Evolutionary conservation across 2,329 filamentous ascomycete species (phyloP), one percentile per base, ranked within the genome.

Genomic region (Amesomyces nigricolor): DNA sequence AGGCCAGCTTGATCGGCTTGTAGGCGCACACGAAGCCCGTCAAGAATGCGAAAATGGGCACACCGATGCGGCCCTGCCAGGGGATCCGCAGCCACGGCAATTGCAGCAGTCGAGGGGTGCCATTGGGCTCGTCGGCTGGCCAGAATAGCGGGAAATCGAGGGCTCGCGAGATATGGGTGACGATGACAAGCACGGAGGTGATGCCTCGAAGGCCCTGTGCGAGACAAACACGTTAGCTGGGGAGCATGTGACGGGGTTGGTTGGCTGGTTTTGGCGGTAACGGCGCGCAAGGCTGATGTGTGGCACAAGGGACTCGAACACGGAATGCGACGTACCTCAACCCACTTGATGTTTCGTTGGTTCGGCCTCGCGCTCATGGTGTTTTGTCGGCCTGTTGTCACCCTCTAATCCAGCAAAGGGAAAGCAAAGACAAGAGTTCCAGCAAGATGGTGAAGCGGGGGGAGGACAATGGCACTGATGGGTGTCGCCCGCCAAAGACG

Each of bases 21-120:
- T 80, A 70, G 29, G 77, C 77, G 64, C 77, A 80, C 19, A 81
- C 78, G 59, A 79, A 80, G 55, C 78, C 78, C 1, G 78, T 80
- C 51, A 81, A 67, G 60, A 81, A 78, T 49, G 77, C 76, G 61
- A 81, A 81, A 65, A 80, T 78, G 56, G 77, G 78, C 35, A 81
- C 78, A 43, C 77, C 78, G 30, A 79, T 73, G 19, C 77, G 73
- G 44, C 78, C 78, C 64, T 80, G 77, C 69, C 72, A 77, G 30
- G 76, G 75, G n/a, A 80, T 70, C n/a, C 78, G 77, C n/a, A 80
- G 64, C 58, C 79, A 72, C 4, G 78, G 77, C 49, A 73, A 68
- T 63, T 81, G 78, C 35, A 79, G 69, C 29, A 79, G 55, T 52
- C 75, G 71, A 9, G 77, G 74, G 1, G 70, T 50, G 3, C 63